Base-by-base conservation (phyloP, 2,329 filamentous ascomycete genomes). In the Dothiorella sarmentorum region DNA sequence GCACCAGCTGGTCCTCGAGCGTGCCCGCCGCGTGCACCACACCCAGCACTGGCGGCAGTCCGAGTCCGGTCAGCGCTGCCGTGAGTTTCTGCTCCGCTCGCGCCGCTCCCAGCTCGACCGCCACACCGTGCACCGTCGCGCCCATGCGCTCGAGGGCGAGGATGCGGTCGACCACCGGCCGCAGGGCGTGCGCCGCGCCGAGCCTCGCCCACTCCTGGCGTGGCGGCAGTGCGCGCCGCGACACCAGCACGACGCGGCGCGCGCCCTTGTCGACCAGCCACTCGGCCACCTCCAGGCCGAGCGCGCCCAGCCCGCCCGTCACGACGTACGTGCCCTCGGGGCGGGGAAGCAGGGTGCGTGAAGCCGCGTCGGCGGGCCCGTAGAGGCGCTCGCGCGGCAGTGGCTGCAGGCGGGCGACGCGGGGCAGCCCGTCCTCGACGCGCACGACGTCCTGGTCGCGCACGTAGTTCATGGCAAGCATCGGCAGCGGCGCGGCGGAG, bases 21-120 rank as follows among this genome's bases (percentile, higher is more conserved):
- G 74, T 65, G 22, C 74, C 76, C 3, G 72, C 73, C 0, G 73
- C 74, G 52, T 78, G 76, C 11, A 78, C 64, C 2, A 78, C 69
- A 10, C 76, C 76, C 0, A 68, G 65, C 2, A 78, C 69, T 0
- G 70, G 69, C n/a, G 76, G 75, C 2, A 77, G 69, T 2, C 60
- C 61, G 0, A 77, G 69, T 2, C 44, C 44, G 10, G 76, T 69
- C 1, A 76, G 61, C 0, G 62, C 63, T 2, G 40, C 27, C 0
- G 59, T 57, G 0, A 77, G 64, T 4, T 62, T 47, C 0, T 60
- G 40, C 0, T 58, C 31, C 2, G 70, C 69, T n/a, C 65, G 62
- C 2, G 61, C 22, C 7, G 61, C 61, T 4, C 64, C 63, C n/a
- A 78, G 68, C 56, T 78, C 75, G 20, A 77, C 40, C 4, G 73